Percentiles rank a stretch among this genome's conserved stretches.
phyloP scores from a whole-genome alignment of 2,329 filamentous ascomycete genomes.

The Aspergillus texensis region DNA sequence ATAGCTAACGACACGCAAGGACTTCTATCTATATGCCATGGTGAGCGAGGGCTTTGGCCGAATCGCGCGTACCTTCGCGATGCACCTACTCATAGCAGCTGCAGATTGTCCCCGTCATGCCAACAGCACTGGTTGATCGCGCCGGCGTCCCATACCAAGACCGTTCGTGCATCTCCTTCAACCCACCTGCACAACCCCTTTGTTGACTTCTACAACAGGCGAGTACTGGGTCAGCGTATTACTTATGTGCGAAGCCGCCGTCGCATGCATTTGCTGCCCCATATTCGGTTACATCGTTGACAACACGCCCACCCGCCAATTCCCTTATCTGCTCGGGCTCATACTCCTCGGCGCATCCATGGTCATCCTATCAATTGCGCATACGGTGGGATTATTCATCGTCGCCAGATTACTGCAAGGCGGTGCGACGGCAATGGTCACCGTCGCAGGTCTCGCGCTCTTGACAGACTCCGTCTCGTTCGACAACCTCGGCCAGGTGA shows the following conservation, averaged over 20 bases:
- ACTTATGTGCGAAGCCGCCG: slow-evolving; percentile 32
- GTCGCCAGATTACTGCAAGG: slow-evolving; percentile 61
- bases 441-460: slow-evolving; percentile 62
- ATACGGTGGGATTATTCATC: slow-evolving; percentile 51
- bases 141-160: slow-evolving; percentile 27
- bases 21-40: slow-evolving; percentile 35
- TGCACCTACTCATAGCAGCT: not conserved
- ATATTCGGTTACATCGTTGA: slow-evolving; percentile 34
- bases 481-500: slow-evolving; percentile 61
- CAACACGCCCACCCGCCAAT: slow-evolving; percentile 47
- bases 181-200: not conserved
- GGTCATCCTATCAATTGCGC: slow-evolving; percentile 56
- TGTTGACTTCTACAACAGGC: slow-evolving; percentile 16
- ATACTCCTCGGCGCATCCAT: slow-evolving; percentile 57
- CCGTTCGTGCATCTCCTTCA: slow-evolving; percentile 20
- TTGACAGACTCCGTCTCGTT: slow-evolving; percentile 61
- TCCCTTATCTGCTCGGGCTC: slow-evolving; percentile 62
- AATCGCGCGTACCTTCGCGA: not conserved
- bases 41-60: slow-evolving; percentile 16
- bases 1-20: slow-evolving; percentile 17
- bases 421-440: slow-evolving; percentile 60
- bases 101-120: slow-evolving; percentile 36
- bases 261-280: slow-evolving; percentile 31
- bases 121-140: slow-evolving; percentile 28
- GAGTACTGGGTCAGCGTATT: slow-evolving; percentile 35